phyloP scores from a whole-genome alignment of 768 basidiomycete genomes.

The Podaxis sp. region DNA sequence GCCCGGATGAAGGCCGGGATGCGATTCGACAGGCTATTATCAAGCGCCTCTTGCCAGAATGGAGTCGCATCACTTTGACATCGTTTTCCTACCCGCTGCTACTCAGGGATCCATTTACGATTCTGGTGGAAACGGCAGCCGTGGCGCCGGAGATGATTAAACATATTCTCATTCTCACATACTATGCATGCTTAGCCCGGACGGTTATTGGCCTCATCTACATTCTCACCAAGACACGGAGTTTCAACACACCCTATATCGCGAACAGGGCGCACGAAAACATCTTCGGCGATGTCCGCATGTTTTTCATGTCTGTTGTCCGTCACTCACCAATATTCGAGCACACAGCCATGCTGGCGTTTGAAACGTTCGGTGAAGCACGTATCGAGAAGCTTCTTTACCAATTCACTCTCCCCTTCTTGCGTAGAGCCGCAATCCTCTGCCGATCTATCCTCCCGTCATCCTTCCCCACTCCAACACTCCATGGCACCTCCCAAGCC shows the following conservation, averaged over 20 bases:
- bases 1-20: conserved; percentile 72
- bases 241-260: conserved; percentile 41
- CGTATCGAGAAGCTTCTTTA: conserved; percentile 85
- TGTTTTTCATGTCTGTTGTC: conserved; percentile 90
- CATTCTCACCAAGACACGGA: conserved; percentile 68
- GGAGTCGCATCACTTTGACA: conserved; percentile 82
- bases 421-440: conserved; percentile 83
- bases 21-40: conserved; percentile 82
- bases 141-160: conserved; percentile 87
- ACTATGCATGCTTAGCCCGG: conserved; percentile 87
- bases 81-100: conserved; percentile 84
- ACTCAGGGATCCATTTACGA: conserved; percentile 84
- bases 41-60: conserved; percentile 86
- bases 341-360: conserved; percentile 74
- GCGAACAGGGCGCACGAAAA: conserved; percentile 53
- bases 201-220: conserved; percentile 84
- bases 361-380: conserved; percentile 78
- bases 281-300: conserved; percentile 79
- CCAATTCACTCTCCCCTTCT: conserved; percentile 85
- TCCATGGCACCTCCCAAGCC: conserved; percentile 29
- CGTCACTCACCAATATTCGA: conserved; percentile 87
- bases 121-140: conserved; percentile 87
- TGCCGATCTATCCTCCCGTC: conserved; percentile 70
- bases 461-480: conserved; percentile 51
- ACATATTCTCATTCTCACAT: conserved; percentile 80